Base-by-base conservation (phyloP, 2,329 filamentous ascomycete species). In the Diaporthe citriasiana region DNA sequence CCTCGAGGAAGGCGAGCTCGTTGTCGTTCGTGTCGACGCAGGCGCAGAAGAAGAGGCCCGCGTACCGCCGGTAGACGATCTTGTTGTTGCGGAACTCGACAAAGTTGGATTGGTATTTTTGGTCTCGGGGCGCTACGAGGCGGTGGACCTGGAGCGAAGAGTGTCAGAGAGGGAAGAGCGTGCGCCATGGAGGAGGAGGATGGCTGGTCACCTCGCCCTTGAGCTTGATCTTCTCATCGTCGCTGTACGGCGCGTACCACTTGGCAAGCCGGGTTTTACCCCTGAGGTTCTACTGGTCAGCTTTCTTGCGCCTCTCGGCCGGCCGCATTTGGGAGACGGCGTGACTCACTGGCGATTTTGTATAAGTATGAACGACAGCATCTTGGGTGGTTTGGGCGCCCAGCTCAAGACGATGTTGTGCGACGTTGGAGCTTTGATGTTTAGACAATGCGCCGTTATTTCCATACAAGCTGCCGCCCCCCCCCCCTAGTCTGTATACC, bases 41-140 rank as follows among this genome's bases (percentile, higher is more conserved):
- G 71, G 95, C 97, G 88, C 97, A 99, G 88, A 99, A 99, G 90
- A 99, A 99, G 74, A 99, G 91, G 0, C 97, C 97, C 0, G 97
- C 97, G 85, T 99, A 99, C 76, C 97, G 94, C 57, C 97, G 93
- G 87, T 99, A 99, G 71, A 99, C 95, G 79, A 99, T 94, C 87
- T 98, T 98, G 82, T 96, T 95, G 85, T 95, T 94, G 78, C 94
- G 93, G 87, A 93, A 93, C 86, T 99, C 97, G 89, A 99, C 97
- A 81, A 99, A 99, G 87, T 99, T 99, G 86, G 95, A 98, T 84
- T 99, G 97, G 88, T 99, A 98, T 83, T 99, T 99, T 83, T 99
- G 97, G 85, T 99, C 97, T 82, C 97, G 94, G 9, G 97, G 97
- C 0, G 97, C 97, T 76, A 99, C 96, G 78, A 99, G 95, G 76